Evolutionary conservation across 768 basidiomycete genomes (phyloP), one percentile per base, ranked within the genome.

Genomic region (Pleurotus ostreatus): DNA sequence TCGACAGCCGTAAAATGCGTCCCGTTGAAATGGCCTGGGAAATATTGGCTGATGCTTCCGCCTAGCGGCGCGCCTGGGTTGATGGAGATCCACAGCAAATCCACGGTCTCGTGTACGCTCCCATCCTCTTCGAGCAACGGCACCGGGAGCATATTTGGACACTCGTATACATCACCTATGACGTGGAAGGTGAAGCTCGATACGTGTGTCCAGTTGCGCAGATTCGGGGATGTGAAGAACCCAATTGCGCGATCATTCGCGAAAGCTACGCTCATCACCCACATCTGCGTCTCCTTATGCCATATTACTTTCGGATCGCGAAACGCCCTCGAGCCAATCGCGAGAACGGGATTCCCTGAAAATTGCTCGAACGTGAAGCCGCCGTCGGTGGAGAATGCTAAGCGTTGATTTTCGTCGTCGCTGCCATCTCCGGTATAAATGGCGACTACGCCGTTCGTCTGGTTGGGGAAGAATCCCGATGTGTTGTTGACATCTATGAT

Each of bases 11-110:
- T 49, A 13, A 49, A 49, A 13, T 49, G 34, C 34, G 48, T 49
- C 48, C 48, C 48, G 13, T 49, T 49, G 48, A 49, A 49, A 37
- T 26, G 48, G 6, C 48, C 25, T 34, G 48, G 48, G 48, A 49
- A 49, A 15, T 49, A 49, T 22, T 49, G 48, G 13, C 34, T 37
- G n/a, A 49, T 37, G 38, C 48, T 49, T 37, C 25, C 48, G 20
- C 34, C 26, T 34, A 34, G 2, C 30, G 30, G 30, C 30, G 30
- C 30, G 30, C 30, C 30, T 2, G 30, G 30, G 43, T 44, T 44
- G 43, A 44, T 44, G 16, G 43, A 44, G 15, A 44, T 44, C n/a
- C 20, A 44, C 16, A 44, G 43, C 25, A 18, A 26, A 20, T 9
- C 16, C 18, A 26, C 23, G 25, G 20, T 22, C 26, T 16, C 43